Evolutionary conservation across 2,329 filamentous ascomycete genomes (phyloP).

Genomic region (Fusarium transvaalense): DNA sequence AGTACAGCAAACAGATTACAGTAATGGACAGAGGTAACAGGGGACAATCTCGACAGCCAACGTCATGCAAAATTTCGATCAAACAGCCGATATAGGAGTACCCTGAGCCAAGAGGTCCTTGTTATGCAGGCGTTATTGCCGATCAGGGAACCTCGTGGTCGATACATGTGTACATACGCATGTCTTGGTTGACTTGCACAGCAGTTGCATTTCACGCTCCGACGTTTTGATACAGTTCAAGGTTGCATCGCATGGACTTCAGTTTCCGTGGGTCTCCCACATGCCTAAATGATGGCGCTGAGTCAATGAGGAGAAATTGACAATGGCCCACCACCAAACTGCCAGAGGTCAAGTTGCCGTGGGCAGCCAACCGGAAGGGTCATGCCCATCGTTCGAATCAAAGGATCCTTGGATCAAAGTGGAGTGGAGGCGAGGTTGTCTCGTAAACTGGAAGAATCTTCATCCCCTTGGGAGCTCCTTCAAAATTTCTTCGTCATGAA

Average conservation of each 20-base stretch:
- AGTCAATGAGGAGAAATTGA: conserved; percentile 14
- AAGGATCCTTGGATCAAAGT: conserved; percentile 3
- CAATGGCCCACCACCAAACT: conserved; percentile 18
- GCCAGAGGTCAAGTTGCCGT: neutral
- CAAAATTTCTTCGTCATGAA: neutral
- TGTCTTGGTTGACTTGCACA: neutral
- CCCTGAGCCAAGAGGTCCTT: neutral
- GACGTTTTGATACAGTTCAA: neutral
- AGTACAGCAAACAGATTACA: neutral
- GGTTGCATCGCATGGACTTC: neutral
- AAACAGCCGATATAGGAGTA: conserved; percentile 33
- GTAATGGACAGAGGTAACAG: neutral
- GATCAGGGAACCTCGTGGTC: neutral
- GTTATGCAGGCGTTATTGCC: neutral
- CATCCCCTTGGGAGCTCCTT: neutral
- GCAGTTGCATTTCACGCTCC: neutral
- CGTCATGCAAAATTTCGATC: neutral
- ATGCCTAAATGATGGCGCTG: neutral
- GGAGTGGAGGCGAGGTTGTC: conserved; percentile 4
- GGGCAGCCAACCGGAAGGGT: neutral
- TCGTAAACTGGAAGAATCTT: conserved; percentile 13
- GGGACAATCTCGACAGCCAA: conserved; percentile 2
- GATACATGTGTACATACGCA: neutral
- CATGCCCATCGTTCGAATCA: conserved; percentile 3
- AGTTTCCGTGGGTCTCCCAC: neutral